Conservation (phyloP, 345 rosid genomes). For the Populus tremula region DNA sequence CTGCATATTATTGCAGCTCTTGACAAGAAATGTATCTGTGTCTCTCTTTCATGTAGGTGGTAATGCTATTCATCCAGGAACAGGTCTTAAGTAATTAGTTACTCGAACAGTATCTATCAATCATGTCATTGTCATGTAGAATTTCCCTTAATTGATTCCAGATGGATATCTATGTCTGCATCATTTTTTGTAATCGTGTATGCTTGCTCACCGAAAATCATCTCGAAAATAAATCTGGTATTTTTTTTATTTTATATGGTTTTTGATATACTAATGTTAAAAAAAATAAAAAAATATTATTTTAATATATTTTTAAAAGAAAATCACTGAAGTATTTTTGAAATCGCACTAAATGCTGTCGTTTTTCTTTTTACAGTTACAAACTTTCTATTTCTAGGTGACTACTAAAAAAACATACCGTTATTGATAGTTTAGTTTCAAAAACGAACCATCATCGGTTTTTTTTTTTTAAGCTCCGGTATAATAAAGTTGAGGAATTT, state of each 20-base stretch:
- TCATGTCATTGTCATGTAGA: neutral
- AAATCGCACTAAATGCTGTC: too few species aligned
- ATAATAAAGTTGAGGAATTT: too few species aligned
- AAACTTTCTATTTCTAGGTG: too few species aligned
- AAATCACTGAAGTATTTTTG: too few species aligned
- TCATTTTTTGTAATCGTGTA: neutral
- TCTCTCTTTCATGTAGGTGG: neutral
- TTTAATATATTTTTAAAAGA: too few species aligned
- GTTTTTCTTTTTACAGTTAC: too few species aligned
- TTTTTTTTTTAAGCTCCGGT: too few species aligned
- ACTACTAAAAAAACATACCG: too few species aligned
- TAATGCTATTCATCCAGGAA: neutral
- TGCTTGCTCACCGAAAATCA: neutral
- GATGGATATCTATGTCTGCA: neutral
- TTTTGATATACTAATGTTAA: rapidly evolving
- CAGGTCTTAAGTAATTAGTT: neutral
- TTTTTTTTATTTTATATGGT: too few species aligned
- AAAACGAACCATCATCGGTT: too few species aligned
- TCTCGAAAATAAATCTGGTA: neutral
- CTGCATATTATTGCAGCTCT: neutral
- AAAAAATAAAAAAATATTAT: too few species aligned
- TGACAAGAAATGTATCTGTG: neutral
- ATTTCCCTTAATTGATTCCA: neutral
- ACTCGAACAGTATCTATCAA: neutral
- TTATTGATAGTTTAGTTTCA: too few species aligned